Evolutionary conservation across 345 rosid genomes (phyloP), one percentile per base, ranked within the genome.

Genomic region (Linum tenue): DNA sequence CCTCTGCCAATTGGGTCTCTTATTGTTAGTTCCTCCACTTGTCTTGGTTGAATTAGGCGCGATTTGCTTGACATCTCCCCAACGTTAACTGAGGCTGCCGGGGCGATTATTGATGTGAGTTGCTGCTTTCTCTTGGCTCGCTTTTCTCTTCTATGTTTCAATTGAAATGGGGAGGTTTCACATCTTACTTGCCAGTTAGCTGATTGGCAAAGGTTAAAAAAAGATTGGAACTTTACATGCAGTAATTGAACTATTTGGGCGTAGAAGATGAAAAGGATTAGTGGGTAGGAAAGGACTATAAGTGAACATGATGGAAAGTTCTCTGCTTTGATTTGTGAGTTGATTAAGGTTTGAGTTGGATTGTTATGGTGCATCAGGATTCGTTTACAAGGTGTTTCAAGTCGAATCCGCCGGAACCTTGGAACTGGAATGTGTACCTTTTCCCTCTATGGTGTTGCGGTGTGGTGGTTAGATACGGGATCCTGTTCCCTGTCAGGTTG

Each of bases 391-490:
- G 96, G 57, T 94, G 99, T 73, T 94, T 94, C 75, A 94, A 94
- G 82, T 91, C 96, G 9, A 94, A 76, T 84, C 81, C 92, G 37
- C 89, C 87, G 2, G 99, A 94, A 64, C 96, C 90, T 31, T 91
- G 99, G 99, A 94, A 87, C 72, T 91, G 99, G 96, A 94, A 94
- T 69, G 67, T 94, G 31, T 94, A 88, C 68, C 69, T 95, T 64
- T 95, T 95, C 77, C 97, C 97, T 40, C 70, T 91, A 12, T 91
- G 96, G 96, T 95, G 99, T 65, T 81, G 57, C 1, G 99, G 99
- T 10, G 96, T 91, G 76, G 73, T 82, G 48, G 59, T 89, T 76
- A 83, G 99, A 71, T 91, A 91, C 72, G 84, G 89, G 60, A 42
- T 95, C 62, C 81, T 89, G 62, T 95, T 95, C 76, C 99, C 97